Evolutionary conservation across 768 basidiomycete species (phyloP).

Genomic region (Leccinellum luteum): DNA sequence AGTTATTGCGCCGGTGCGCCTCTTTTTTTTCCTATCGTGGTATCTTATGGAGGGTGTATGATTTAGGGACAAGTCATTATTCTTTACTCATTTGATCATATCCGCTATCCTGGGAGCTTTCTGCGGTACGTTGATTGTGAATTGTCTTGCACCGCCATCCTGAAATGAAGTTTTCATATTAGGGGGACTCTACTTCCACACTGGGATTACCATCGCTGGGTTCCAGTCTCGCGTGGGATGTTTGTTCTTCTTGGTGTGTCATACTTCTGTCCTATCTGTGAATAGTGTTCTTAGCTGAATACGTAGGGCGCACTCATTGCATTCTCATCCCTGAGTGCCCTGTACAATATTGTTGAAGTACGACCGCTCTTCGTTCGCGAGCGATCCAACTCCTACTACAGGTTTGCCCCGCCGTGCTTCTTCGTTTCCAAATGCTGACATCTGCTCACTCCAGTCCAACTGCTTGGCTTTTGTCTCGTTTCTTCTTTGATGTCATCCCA

Average conservation of each 20-base stretch:
- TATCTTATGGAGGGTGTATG: not conserved
- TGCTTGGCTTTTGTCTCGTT: slow-evolving; percentile 85
- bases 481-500: slow-evolving; percentile 88
- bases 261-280: not conserved
- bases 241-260: slow-evolving; percentile 81
- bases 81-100: slow-evolving; percentile 73
- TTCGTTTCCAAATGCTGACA: not conserved
- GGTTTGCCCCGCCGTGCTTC: slow-evolving; percentile 39
- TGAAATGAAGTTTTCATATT: not conserved
- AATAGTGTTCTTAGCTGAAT: slow-evolving; percentile 6
- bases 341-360: slow-evolving; percentile 84
- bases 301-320: slow-evolving; percentile 82
- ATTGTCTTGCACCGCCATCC: not conserved
- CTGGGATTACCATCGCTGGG: slow-evolving; percentile 78
- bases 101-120: slow-evolving; percentile 80
- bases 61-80: slow-evolving; percentile 75
- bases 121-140: slow-evolving; percentile 52
- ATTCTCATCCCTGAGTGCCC: slow-evolving; percentile 85
- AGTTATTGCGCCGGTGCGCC: slow-evolving; percentile 63
- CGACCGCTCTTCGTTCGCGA: slow-evolving; percentile 89
- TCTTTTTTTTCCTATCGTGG: not conserved
- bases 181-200: slow-evolving; percentile 88
- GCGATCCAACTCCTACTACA: slow-evolving; percentile 81
- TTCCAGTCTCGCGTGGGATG: slow-evolving; percentile 95
- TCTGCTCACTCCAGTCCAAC: slow-evolving; percentile 56